Conservation (phyloP, 1,284 basidiomycete species). For the Fomitopsis palustris region DNA sequence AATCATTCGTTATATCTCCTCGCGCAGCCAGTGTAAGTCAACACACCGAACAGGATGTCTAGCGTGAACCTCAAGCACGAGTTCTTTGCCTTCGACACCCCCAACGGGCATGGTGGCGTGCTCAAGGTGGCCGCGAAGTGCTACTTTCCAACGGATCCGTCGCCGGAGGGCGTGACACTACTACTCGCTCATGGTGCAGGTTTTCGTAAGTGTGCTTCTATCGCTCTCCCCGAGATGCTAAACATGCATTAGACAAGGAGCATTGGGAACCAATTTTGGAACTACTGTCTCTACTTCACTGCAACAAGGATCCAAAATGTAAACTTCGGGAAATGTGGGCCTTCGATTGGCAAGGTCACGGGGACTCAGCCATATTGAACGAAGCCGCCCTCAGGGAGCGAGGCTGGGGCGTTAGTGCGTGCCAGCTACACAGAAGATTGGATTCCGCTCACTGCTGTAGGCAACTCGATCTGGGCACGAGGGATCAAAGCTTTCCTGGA, state of each 20-base stretch:
- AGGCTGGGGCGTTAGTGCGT: not conserved
- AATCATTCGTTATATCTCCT: too few relatives aligned
- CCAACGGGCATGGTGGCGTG: not conserved
- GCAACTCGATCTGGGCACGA: not conserved
- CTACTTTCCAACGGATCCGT: not conserved
- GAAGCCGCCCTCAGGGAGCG: not conserved
- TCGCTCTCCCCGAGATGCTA: not conserved
- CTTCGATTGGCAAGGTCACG: slow-evolving; percentile 1
- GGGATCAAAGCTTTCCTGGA: not conserved
- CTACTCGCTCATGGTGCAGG: not conserved
- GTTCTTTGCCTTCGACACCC: not conserved
- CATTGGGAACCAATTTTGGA: not conserved
- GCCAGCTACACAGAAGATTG: not conserved
- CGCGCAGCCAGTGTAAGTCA: too few relatives aligned
- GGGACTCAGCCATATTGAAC: not conserved
- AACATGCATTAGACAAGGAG: not conserved
- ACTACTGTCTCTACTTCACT: not conserved
- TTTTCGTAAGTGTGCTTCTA: not conserved
- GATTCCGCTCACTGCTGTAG: not conserved
- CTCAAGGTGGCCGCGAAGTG: not conserved
- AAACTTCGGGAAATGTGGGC: slow-evolving; percentile 13
- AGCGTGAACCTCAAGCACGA: not conserved
- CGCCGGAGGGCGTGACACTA: not conserved
- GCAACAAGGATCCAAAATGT: not conserved
- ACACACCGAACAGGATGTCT: too few relatives aligned